These are phyloP conservation scores for Yarrowia deformans DNA, from an alignment of 805 yeast species.

Conservation along the genomic window DNA sequence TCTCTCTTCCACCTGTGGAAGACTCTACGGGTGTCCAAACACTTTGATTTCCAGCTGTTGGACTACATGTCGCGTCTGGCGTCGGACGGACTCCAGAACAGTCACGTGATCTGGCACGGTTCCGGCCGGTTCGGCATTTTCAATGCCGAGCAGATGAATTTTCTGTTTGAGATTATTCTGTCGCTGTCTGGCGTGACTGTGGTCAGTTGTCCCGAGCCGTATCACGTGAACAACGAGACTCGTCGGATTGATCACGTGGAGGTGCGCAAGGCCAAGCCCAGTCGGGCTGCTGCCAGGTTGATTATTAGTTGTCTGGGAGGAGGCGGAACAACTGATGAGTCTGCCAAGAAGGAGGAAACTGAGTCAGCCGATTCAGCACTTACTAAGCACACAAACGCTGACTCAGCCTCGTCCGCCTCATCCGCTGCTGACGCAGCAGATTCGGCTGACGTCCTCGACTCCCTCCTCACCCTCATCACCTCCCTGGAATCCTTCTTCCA, in stretches of 20 bases:
- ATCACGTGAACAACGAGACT: constrained; percentile 27
- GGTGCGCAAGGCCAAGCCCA: constrained; percentile 42
- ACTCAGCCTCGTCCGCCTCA: too few relatives aligned
- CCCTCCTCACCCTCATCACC: constrained; percentile 63
- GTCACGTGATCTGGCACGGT: constrained; percentile 48
- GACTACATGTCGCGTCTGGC: constrained; percentile 70
- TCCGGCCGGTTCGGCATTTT: constrained; percentile 67
- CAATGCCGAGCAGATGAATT: constrained; percentile 65
- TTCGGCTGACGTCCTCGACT: constrained; percentile 58
- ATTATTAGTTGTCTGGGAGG: constrained; percentile 70
- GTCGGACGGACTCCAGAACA: constrained; percentile 48
- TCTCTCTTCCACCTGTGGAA: constrained; percentile 78
- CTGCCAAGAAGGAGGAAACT: constrained; percentile 43
- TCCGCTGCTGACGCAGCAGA: too few relatives aligned
- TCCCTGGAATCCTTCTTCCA: constrained; percentile 83
- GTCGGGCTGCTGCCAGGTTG: constrained; percentile 57
- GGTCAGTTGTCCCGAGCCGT: constrained; percentile 30
- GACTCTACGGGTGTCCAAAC: constrained; percentile 58
- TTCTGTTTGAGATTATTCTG: constrained; percentile 59
- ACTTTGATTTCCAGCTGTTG: constrained; percentile 68
- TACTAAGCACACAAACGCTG: too few relatives aligned
- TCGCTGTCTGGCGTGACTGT: constrained; percentile 57
- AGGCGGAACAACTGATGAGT: too few relatives aligned
- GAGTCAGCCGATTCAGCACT: not conserved
- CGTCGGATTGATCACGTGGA: constrained; percentile 13